Percentiles rank a stretch among this genome's conserved stretches.
Evolutionary conservation across 192 early-diverging fungal species (phyloP).

Genomic region (Gaertneriomyces semiglobifer): DNA sequence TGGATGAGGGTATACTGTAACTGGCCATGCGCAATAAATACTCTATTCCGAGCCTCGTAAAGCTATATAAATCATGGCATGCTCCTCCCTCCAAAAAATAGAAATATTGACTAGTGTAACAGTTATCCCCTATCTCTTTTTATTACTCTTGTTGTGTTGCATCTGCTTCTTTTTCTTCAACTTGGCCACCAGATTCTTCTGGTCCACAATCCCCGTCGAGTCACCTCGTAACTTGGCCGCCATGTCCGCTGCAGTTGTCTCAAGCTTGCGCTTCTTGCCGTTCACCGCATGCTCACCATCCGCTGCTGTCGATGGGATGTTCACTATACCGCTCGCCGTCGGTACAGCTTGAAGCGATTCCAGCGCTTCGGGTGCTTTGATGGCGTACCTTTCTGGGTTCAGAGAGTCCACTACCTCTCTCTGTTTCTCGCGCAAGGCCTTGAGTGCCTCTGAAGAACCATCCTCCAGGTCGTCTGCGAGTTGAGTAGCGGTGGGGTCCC

Average conservation of each 20-base stretch:
- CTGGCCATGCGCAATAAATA: no score
- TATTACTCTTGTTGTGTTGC: constrained; percentile 11
- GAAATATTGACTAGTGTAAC: no score
- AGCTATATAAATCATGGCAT: no score
- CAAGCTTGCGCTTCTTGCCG: constrained; percentile 34
- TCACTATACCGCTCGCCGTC: constrained; percentile 9
- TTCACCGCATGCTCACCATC: no score
- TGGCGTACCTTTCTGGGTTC: constrained; percentile 64
- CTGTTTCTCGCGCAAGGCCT: constrained; percentile 66
- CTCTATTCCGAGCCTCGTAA: no score
- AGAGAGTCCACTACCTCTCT: constrained; percentile 73
- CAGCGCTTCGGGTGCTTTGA: constrained; percentile 5
- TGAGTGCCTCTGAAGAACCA: constrained; percentile 72
- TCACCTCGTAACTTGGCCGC: constrained; percentile 33
- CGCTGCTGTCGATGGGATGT: constrained; percentile 3
- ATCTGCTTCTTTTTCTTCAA: constrained; percentile 31
- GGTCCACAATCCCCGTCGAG: constrained; percentile 30
- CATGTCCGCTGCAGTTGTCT: constrained; percentile 30
- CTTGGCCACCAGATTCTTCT: constrained; percentile 25
- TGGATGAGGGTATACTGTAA: no score
- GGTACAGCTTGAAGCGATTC: not conserved
- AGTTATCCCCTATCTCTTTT: no score
- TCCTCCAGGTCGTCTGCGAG: constrained; percentile 83
- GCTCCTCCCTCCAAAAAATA: no score
- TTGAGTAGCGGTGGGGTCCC: constrained; percentile 77